phyloP scores from a whole-genome alignment of 1,139 yeast genomes.

The Yamadazyma dushanensis region DNA sequence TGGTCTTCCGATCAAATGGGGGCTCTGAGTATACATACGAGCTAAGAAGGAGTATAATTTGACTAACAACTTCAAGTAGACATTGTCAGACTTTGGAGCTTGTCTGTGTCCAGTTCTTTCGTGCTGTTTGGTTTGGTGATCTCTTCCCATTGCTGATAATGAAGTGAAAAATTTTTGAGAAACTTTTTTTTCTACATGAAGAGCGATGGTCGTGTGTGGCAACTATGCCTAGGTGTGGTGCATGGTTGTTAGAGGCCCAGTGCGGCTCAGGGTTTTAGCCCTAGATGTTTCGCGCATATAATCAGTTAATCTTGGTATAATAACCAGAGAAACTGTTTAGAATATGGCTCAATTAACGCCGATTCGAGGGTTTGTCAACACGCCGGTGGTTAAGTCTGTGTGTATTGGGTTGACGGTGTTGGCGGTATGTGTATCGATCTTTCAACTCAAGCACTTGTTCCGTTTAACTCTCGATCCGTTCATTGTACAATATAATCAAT shows the following conservation, averaged over 20 bases:
- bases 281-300: not conserved
- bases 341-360: constrained; percentile 35
- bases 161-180: constrained; percentile 9
- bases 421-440: constrained; percentile 56
- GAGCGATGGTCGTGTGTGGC: not conserved
- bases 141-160: constrained; percentile 80
- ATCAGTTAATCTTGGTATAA: no score
- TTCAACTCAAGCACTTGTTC: constrained; percentile 57
- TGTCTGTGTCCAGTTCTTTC: constrained; percentile 93
- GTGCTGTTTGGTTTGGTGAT: constrained; percentile 96
- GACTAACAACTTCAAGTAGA: constrained; percentile 96
- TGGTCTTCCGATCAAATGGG: constrained; percentile 1
- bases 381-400: constrained; percentile 56
- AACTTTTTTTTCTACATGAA: constrained; percentile 3
- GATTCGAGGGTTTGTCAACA: constrained; percentile 58
- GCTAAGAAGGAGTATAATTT: constrained; percentile 98
- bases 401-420: constrained; percentile 41
- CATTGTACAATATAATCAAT: constrained; percentile 59
- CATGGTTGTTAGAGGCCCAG: no score
- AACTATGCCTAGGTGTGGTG: no score
- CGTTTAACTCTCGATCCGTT: constrained; percentile 59
- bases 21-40: constrained; percentile 83
- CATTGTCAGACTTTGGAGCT: constrained; percentile 99
- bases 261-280: constrained; percentile 1
- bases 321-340: no score